Percentiles rank a stretch among this genome's conserved stretches.
phyloP scores from a whole-genome alignment of 768 basidiomycete genomes.

The Coprinellus aureogranulatus region DNA sequence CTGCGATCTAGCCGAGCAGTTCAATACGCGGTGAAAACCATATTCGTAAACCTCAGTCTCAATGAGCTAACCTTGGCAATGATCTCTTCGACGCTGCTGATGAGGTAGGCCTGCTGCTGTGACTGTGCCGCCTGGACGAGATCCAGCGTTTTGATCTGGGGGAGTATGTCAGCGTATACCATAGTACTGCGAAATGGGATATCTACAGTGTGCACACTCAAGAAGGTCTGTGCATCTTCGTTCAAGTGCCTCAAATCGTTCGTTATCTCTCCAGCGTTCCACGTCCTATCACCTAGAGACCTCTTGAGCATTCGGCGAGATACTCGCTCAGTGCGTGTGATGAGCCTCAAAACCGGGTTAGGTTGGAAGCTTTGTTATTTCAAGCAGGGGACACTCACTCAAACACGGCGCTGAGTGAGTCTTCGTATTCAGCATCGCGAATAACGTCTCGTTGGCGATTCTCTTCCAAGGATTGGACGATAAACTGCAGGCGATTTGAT shows the following conservation, averaged over 20 bases:
- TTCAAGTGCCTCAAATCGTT: background rate
- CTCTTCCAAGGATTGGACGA: conserved; percentile 3
- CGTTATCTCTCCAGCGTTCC: conserved; percentile 3
- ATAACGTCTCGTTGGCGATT: background rate
- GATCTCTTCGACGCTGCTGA: background rate
- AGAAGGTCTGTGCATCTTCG: conserved; percentile 1
- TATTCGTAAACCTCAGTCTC: too few relatives aligned
- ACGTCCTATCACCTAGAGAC: conserved; percentile 2
- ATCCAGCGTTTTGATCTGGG: conserved; percentile 3
- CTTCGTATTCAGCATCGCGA: conserved; percentile 3
- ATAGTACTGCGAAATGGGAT: too few relatives aligned
- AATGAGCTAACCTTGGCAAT: background rate
- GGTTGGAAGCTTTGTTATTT: background rate
- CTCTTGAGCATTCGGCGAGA: conserved; percentile 1
- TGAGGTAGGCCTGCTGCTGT: background rate
- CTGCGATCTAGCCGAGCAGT: too few relatives aligned
- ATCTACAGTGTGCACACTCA: background rate
- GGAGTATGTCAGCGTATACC: background rate
- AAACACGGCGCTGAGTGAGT: background rate
- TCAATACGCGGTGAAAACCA: too few relatives aligned
- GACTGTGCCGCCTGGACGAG: conserved; percentile 1
- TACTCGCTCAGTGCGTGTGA: background rate
- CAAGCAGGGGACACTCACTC: background rate
- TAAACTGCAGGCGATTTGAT: background rate
- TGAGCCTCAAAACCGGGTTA: background rate